Percentiles rank a stretch among this genome's conserved stretches.
Evolutionary conservation across 768 basidiomycete genomes (phyloP).

Genomic region (Termitomyces sp.): DNA sequence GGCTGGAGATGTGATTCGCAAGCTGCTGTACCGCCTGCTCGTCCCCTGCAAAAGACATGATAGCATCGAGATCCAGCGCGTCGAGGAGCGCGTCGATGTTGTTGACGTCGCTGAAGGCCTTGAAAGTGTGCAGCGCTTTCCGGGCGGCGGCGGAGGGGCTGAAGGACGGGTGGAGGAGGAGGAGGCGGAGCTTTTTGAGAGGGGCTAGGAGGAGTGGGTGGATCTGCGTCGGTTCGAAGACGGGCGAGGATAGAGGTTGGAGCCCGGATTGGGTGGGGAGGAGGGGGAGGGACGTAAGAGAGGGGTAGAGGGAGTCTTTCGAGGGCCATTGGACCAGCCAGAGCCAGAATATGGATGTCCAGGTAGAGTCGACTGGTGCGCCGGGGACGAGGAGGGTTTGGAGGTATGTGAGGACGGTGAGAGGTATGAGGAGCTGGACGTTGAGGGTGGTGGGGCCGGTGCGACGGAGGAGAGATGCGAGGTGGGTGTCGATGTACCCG

Average conservation of each 20-base stretch:
- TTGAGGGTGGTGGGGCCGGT: slow-evolving; percentile 25
- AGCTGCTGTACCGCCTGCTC: not conserved
- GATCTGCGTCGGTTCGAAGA: slow-evolving; percentile 23
- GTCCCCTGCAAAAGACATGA: not conserved
- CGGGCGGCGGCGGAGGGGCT: slow-evolving; percentile 10
- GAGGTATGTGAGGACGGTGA: slow-evolving; percentile 26
- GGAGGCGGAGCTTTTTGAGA: slow-evolving; percentile 25
- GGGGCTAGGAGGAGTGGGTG: slow-evolving; percentile 17
- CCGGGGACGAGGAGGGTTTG: not conserved
- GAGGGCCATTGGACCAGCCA: slow-evolving; percentile 29
- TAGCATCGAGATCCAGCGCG: slow-evolving; percentile 4
- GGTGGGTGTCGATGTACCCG: slow-evolving; percentile 17
- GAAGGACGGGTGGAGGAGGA: slow-evolving; percentile 28
- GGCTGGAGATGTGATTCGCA: not conserved
- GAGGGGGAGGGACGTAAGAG: slow-evolving; percentile 20
- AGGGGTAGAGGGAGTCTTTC: slow-evolving; percentile 17
- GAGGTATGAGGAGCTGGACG: slow-evolving; percentile 21
- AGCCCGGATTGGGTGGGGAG: slow-evolving; percentile 30
- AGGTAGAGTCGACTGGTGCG: slow-evolving; percentile 14
- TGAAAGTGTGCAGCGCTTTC: slow-evolving; percentile 13
- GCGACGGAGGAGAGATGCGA: slow-evolving; percentile 18
- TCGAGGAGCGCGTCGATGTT: slow-evolving; percentile 29
- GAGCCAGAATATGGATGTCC: slow-evolving; percentile 39
- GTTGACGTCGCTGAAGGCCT: slow-evolving; percentile 15
- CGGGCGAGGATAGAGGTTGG: slow-evolving; percentile 14